Base-by-base conservation (phyloP, 352 stramenopile species). In the Phytophthora vignae region DNA sequence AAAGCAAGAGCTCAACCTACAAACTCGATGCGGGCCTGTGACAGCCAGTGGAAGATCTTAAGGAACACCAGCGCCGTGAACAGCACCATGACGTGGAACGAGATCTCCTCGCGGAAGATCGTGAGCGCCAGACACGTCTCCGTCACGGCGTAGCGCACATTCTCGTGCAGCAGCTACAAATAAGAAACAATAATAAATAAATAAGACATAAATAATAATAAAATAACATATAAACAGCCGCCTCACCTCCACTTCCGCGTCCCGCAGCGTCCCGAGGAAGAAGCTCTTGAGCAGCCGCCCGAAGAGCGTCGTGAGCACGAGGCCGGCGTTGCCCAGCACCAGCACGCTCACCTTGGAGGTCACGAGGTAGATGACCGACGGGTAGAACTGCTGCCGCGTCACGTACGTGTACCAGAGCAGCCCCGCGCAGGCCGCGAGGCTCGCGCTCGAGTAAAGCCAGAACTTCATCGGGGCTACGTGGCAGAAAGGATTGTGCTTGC, bases 81-180 rank as follows among this genome's bases (percentile, higher is more conserved):
- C 14, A 99, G 75, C 57, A 94, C 87, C 33, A 98, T 90, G 36
- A 99, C 97, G n/a, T 91, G 79, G 42, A 98, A 92, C 58, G 92
- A 98, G 64, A 99, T 93, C 82, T 99, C 97, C 44, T 98, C 92
- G 21, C 97, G 92, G 84, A 99, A 99, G 58, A 99, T 99, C 42
- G 98, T 99, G 25, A 99, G 89, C n/a, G 98, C 98, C 25, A 99
- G 82, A 87, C 97, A 99, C 22, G 97, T 99, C 87, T 99, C 98
- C 6, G 97, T 99, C 63, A 99, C 91, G 38, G 98, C 94, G 79
- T 99, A 99, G 36, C 97, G 95, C 46, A 98, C 94, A 77, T 99
- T 98, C 64, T 99, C 97, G 46, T 95, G 90, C 52, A 99, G 77
- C 12, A 98, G 80, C 90, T 99, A 85, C 17, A 21, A 60, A 68